Percentiles rank a stretch among this genome's conserved stretches.
Conservation (phyloP, 805 yeast species). For the Ogataea siamensis region DNA sequence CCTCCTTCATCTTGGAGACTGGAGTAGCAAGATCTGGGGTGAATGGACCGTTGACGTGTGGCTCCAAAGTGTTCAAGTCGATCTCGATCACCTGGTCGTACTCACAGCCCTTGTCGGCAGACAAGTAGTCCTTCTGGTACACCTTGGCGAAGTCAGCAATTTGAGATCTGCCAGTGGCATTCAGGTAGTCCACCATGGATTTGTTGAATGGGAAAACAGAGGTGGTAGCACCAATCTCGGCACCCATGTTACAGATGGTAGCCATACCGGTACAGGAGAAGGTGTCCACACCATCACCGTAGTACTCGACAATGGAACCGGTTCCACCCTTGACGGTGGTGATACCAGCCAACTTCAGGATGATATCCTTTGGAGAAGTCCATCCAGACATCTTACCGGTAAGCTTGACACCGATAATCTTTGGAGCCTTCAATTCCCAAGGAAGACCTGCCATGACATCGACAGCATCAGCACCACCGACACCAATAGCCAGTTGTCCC, state of each 20-base stretch:
- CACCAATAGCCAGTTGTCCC: constrained; percentile 98
- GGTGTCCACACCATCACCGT: constrained; percentile 90
- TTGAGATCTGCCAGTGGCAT: constrained; percentile 79
- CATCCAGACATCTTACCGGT: constrained; percentile 92
- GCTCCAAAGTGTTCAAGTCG: constrained; percentile 83
- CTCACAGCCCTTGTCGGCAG: constrained; percentile 84
- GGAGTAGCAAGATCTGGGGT: constrained; percentile 98
- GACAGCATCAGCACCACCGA: constrained; percentile 99
- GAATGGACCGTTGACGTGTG: constrained; percentile 96
- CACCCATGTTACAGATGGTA: constrained; percentile 99
- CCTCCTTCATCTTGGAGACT: constrained; percentile 72
- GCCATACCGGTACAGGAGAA: constrained; percentile 99
- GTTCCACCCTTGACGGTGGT: constrained; percentile 98
- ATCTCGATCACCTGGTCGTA: constrained; percentile 93
- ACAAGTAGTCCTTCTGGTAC: constrained; percentile 50
- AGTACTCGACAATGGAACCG: constrained; percentile 93
- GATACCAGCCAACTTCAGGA: constrained; percentile 88
- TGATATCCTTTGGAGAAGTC: constrained; percentile 97
- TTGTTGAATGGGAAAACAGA: constrained; percentile 89
- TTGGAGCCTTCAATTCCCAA: constrained; percentile 98
- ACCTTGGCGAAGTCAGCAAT: constrained; percentile 72
- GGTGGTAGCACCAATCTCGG: constrained; percentile 98
- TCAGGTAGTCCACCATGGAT: constrained; percentile 54
- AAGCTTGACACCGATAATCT: constrained; percentile 89
- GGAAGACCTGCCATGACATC: constrained; percentile 93